A percentile compares a stretch with the other conserved stretches of the same genome.
Conservation (phyloP, 2,329 filamentous ascomycete genomes). For the Thermochaetoides dissita region DNA sequence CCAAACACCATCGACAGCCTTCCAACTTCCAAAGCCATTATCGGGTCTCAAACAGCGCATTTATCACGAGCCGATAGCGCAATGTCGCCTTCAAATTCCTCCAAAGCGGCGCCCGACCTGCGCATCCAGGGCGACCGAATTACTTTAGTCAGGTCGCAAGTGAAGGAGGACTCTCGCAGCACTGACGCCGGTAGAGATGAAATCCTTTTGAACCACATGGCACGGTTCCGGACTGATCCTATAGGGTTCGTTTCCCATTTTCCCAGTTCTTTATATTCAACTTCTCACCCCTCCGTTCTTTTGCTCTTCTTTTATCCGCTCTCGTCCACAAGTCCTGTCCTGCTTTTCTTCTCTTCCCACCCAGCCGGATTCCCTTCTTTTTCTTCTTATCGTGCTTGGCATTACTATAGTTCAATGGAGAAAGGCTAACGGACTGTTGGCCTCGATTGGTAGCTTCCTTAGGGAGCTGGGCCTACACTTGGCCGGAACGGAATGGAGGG, state of each 20-base stretch:
- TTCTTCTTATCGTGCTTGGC: neutral
- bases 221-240: constrained; percentile 63
- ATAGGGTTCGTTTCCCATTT: constrained; percentile 32
- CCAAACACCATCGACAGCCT: no score
- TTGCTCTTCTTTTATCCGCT: neutral
- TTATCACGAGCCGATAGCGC: no score
- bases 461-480: constrained; percentile 89
- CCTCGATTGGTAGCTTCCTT: constrained; percentile 50
- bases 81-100: no score
- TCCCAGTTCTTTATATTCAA: no score
- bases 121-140: constrained; percentile 63
- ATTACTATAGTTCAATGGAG: no score
- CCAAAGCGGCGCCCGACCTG: constrained; percentile 30
- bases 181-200: constrained; percentile 44
- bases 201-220: constrained; percentile 67
- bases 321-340: neutral
- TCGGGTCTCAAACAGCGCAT: no score
- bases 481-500: constrained; percentile 86
- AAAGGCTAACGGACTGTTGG: neutral
- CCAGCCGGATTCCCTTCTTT: neutral
- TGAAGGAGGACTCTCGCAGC: constrained; percentile 34
- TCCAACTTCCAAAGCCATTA: no score
- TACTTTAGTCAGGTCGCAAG: constrained; percentile 61
- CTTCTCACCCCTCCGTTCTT: neutral
- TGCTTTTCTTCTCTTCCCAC: constrained; percentile 2